These are phyloP conservation scores for Tricholoma hemisulphureum DNA, from an alignment of 768 basidiomycete genomes.

Conservation along the genomic window DNA sequence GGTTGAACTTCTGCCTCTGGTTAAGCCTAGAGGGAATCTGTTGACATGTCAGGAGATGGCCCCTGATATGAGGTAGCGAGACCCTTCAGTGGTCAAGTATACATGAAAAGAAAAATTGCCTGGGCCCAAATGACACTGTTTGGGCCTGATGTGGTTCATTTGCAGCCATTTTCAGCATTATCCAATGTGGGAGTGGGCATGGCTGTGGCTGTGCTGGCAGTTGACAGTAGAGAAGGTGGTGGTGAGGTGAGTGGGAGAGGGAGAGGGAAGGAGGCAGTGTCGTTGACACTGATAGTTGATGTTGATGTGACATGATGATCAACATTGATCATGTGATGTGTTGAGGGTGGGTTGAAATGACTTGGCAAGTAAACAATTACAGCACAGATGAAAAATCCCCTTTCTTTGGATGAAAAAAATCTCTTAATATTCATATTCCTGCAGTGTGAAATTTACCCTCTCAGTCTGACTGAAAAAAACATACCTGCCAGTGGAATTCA, in stretches of 20 bases:
- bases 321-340: not conserved
- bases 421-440: conserved; percentile 9
- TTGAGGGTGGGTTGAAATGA: conserved; percentile 6
- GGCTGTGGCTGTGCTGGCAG: not conserved
- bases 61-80: no score
- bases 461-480: conserved; percentile 1
- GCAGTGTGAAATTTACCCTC: conserved; percentile 2
- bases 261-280: not conserved
- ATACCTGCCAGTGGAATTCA: no score
- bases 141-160: no score
- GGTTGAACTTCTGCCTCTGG: no score
- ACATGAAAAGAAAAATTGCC: no score
- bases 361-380: no score
- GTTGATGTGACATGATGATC: conserved; percentile 8
- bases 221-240: no score
- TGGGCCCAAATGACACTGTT: no score
- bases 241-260: not conserved
- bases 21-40: no score
- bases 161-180: no score
- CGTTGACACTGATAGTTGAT: not conserved
- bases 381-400: conserved; percentile 2
- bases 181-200: not conserved
- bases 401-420: not conserved
- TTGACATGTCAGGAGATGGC: no score
- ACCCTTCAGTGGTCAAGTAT: no score